Evolutionary conservation across 169 alveolate species (phyloP), one percentile per base, ranked within the genome.

Genomic region (Plasmodium chabaudi): DNA sequence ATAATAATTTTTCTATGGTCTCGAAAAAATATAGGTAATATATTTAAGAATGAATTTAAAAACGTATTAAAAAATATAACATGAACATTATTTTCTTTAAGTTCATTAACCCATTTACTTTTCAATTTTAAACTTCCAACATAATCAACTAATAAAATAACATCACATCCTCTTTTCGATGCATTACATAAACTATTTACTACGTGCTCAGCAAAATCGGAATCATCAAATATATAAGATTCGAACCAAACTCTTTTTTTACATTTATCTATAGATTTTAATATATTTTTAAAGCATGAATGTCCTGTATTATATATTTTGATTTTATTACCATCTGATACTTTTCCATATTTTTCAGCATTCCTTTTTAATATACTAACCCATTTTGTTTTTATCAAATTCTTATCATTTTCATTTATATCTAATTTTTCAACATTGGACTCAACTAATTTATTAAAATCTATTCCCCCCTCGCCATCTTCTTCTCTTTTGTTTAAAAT

Each of bases 181-280:
- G 97, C 97, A 63, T 87, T 92, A 89, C 94, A 89, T 17, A 95
- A 79, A 13, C 96, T 91, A 51, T 93, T 89, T 3, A 93, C 89
- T 49, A 95, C 93, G 34, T 69, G 61, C 44, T 91, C 93, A 10
- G 96, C 96, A 34, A 89, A 79, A 10, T 92, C 89, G 0, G 97
- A 94, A 51, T 94, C 96, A 71, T 95, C 97, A 75, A 95, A 93
- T n/a, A 94, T 95, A 88, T 95, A 95, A n/a, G 94, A 89, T 73
- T 95, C 97, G 87, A 95, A 68, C 96, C 96, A 93, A 1, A 95
- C 94, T 17, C 95, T 88, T 53, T 93, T 75, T 87, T 92, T 94
- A 23, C 97, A 95, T 25, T 59, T 69, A 27, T 95, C 93, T n/a
- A 92, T 87, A 7, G 74, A 74, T 73, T 44, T 42, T 55, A 67